These are phyloP conservation scores for Aspergillus aculeatus DNA, from an alignment of 2,329 filamentous ascomycete genomes.

Conservation along the genomic window DNA sequence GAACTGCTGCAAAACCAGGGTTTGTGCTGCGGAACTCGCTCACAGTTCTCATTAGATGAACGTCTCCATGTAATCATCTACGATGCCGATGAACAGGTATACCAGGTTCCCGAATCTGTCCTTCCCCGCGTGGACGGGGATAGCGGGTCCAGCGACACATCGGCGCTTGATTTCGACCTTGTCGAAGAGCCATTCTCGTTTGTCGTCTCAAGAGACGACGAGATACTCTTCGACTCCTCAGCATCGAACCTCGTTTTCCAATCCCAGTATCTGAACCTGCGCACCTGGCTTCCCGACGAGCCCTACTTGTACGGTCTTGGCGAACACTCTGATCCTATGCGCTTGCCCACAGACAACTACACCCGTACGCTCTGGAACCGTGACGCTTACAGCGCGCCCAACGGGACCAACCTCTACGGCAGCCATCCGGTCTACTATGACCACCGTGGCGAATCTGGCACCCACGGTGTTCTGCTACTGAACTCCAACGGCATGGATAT, in stretches of 20 bases:
- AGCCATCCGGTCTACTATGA: slow-evolving; percentile 75
- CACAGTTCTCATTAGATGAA: slow-evolving; percentile 46
- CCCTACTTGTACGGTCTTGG: slow-evolving; percentile 77
- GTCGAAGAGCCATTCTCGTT: slow-evolving; percentile 66
- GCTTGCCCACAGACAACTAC: slow-evolving; percentile 67
- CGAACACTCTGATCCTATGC: slow-evolving; percentile 71
- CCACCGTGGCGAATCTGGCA: slow-evolving; percentile 58
- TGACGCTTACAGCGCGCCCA: slow-evolving; percentile 63
- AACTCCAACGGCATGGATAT: slow-evolving; percentile 78
- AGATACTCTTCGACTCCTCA: slow-evolving; percentile 66
- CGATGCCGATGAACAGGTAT: slow-evolving; percentile 67
- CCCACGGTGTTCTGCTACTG: slow-evolving; percentile 65
- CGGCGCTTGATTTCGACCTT: slow-evolving; percentile 50
- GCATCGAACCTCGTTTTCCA: slow-evolving; percentile 69
- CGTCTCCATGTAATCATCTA: slow-evolving; percentile 75
- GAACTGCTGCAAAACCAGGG: background rate
- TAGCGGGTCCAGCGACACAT: slow-evolving; percentile 47
- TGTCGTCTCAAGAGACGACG: slow-evolving; percentile 47
- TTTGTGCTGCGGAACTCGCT: background rate
- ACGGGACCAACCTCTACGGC: slow-evolving; percentile 67
- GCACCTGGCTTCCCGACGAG: slow-evolving; percentile 66
- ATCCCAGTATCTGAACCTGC: slow-evolving; percentile 71
- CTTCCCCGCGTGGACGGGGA: slow-evolving; percentile 58
- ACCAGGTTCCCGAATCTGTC: slow-evolving; percentile 70
- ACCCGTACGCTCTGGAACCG: slow-evolving; percentile 69